Conservation (phyloP, 2,329 filamentous ascomycete species). For the Ophiosphaerella herpotricha region DNA sequence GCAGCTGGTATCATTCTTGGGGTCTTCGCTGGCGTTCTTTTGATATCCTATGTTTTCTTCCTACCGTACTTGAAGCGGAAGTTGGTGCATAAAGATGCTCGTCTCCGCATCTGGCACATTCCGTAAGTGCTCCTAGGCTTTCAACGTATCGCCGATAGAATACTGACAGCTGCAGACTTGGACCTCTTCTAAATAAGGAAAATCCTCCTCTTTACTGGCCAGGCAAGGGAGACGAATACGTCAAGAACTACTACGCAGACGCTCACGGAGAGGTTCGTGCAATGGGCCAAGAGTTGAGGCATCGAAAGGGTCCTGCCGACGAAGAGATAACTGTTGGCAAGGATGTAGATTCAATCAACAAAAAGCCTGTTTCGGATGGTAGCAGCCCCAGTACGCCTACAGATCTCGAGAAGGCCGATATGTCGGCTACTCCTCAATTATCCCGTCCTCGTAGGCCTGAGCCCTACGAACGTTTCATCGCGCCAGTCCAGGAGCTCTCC, state of each 20-base stretch:
- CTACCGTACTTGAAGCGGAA: conserved; percentile 17
- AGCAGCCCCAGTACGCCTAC: not conserved
- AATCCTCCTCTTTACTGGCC: conserved; percentile 43
- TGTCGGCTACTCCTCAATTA: not conserved
- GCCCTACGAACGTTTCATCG: conserved; percentile 24
- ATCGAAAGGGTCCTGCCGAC: too few relatives aligned
- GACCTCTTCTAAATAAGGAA: conserved; percentile 45
- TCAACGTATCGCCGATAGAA: too few relatives aligned
- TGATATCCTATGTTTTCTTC: conserved; percentile 14
- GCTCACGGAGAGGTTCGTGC: too few relatives aligned
- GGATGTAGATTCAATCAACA: not conserved
- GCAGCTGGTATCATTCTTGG: conserved; percentile 13
- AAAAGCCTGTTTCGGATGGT: conserved; percentile 1
- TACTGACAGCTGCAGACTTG: conserved; percentile 13
- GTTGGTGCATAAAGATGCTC: conserved; percentile 13
- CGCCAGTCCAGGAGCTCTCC: conserved; percentile 36
- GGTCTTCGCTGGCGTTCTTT: conserved; percentile 6
- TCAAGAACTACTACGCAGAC: conserved; percentile 42
- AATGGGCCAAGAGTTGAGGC: too few relatives aligned
- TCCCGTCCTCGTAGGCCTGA: conserved; percentile 14
- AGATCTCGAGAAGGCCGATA: conserved; percentile 6
- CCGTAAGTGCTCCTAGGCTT: not conserved
- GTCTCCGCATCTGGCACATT: conserved; percentile 18
- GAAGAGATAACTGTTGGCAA: too few relatives aligned
- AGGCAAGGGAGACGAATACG: conserved; percentile 31